A percentile compares a stretch with the other conserved stretches of the same genome.
These are phyloP conservation scores for Helminthosporium solani DNA, from an alignment of 2,329 filamentous ascomycete genomes.

Conservation along the genomic window DNA sequence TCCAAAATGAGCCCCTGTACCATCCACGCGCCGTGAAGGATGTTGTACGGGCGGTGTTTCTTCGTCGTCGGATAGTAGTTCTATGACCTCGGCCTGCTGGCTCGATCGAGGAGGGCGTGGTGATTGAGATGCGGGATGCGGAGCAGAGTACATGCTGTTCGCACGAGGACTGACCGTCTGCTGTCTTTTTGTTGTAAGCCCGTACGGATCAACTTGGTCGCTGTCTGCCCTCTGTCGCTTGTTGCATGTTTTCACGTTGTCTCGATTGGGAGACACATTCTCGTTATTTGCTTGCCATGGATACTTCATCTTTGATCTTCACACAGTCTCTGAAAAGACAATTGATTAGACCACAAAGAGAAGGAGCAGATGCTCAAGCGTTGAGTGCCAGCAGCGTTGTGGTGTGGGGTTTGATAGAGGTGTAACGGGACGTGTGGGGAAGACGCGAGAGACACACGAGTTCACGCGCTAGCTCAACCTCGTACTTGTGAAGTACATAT, in stretches of 20 bases:
- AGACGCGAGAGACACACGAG: conserved; percentile 3
- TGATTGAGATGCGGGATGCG: not conserved
- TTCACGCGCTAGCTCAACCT: conserved; percentile 6
- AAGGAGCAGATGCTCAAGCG: no score
- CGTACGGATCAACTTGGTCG: not conserved
- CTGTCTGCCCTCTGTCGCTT: conserved; percentile 12
- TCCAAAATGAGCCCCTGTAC: conserved; percentile 3
- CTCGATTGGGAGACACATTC: not conserved
- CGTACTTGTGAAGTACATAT: no score
- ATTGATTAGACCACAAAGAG: not conserved
- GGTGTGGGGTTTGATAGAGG: not conserved
- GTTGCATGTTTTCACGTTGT: not conserved
- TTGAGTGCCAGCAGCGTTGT: no score
- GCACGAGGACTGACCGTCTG: not conserved
- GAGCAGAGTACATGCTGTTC: not conserved
- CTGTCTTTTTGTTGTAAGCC: not conserved
- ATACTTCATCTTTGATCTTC: not conserved
- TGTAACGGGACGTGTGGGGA: not conserved
- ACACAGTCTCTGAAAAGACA: no score
- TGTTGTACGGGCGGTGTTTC: not conserved
- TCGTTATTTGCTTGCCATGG: conserved; percentile 7
- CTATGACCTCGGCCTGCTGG: conserved; percentile 2
- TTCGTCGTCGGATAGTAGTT: conserved; percentile 4
- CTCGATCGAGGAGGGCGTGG: not conserved
- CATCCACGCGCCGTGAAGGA: not conserved